Evolutionary conservation across 2,329 filamentous ascomycete genomes (phyloP), one percentile per base, ranked within the genome.

Genomic region (Phialophora chinensis): DNA sequence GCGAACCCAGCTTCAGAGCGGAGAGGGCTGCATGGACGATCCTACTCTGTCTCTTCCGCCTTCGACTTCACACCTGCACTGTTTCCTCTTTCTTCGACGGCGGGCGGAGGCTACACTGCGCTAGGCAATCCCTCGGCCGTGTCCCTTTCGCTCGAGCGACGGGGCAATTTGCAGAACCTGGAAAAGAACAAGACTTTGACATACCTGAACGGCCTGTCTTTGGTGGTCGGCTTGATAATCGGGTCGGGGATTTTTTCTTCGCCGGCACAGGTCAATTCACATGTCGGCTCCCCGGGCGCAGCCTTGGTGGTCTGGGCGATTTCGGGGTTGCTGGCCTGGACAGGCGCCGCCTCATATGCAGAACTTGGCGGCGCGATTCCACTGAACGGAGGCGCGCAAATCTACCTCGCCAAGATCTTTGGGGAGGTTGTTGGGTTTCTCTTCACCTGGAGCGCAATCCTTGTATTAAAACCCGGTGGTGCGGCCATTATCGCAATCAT

Each of bases 141-240:
- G 29, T 67, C 70, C 38, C 68, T 76, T 35, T 60, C 68, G 27
- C 66, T 75, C 33, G 82, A 88, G 72, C 78, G 84, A 66, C 77
- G 84, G 68, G 86, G 86, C 17, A 74, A 90, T 25, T 86, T 87
- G n/a, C 91, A 90, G 67, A 92, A 90, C 49, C 80, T 98, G 70
- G 95, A 99, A 83, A 95, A 92, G 78, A 90, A 96, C 82, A 99
- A 99, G 82, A 96, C 91, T 14, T 81, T 99, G 78, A 98, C 95
- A 31, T 98, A 94, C 76, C 77, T 98, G 55, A 99, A 99, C 78
- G 95, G 95, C 0, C 79, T 99, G 65, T 96, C 92, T 27, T 83
- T 99, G 65, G 91, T 99, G 58, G 87, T 98, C 57, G 94, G 95
- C 1, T 80, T 99, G 70, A 96, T 98, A 72, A 98, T 99, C 75